Base-by-base conservation (phyloP, 345 rosid species). In the Melaleuca alternifolia region DNA sequence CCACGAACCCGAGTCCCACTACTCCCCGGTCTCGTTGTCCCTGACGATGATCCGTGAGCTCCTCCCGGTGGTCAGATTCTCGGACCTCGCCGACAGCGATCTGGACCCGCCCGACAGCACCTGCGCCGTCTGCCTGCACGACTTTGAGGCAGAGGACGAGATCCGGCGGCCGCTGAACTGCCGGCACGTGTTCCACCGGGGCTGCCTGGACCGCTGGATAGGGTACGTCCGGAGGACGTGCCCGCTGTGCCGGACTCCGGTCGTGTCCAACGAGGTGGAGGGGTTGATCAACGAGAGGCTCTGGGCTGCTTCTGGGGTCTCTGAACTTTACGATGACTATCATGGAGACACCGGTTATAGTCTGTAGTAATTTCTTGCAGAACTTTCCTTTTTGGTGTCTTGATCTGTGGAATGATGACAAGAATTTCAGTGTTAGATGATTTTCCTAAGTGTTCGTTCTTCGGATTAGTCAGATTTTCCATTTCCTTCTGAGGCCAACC, bases 171-270 rank as follows among this genome's bases (percentile, higher is more conserved):
- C 94, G 57, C 84, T 92, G 2, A 94, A 94, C 83, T 96, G 99
- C 88, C 89, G 90, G 10, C 99, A 96, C 71, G 91, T 96, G 33
- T 96, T 94, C 87, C 99, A 96, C 86, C 92, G 93, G 92, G 84
- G 90, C 86, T 96, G 99, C 82, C 89, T 96, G 83, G 99, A 96
- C 95, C 94, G 94, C 87, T 96, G 99, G 99, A 93, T 96, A 90
- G 96, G 90, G 12, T 95, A 92, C 84, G 94, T 93, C 83, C 97
- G 91, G 91, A 92, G 90, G 88, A 96, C 98, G 62, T 96, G 99
- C 84, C 99, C 98, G 26, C 94, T 95, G 10, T 96, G 97, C 86
- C 89, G 99, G 62, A 92, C 93, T 86, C 89, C 91, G 75, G 91
- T 96, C 59, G 90, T 96, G 85, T 93, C 98, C 1, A 92, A 93